These are phyloP conservation scores for Volutella citrinella DNA, from an alignment of 2,329 filamentous ascomycete species.

Conservation along the genomic window DNA sequence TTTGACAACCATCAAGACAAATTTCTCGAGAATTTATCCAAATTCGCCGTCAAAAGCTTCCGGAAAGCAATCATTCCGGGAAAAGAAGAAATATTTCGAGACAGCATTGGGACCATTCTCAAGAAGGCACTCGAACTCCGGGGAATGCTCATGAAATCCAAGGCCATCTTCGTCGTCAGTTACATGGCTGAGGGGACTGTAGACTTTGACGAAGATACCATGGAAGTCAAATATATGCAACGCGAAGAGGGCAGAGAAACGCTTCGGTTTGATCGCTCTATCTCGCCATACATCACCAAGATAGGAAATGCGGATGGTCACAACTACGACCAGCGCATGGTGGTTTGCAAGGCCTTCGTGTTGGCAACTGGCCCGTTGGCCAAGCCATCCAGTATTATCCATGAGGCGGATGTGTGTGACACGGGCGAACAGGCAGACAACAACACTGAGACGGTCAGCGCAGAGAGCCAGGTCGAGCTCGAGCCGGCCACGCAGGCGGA, in stretches of 20 bases:
- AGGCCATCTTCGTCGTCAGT: slow-evolving; percentile 10
- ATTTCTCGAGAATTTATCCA: slow-evolving; percentile 1
- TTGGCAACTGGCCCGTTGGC: too few relatives aligned
- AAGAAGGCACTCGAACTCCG: slow-evolving; percentile 6
- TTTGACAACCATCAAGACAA: not conserved
- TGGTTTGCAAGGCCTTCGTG: slow-evolving; percentile 8
- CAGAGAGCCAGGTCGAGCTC: too few relatives aligned
- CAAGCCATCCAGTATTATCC: too few relatives aligned
- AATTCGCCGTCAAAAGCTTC: too few relatives aligned
- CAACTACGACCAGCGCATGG: slow-evolving; percentile 1
- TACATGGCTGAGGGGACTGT: not conserved
- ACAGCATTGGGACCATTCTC: slow-evolving; percentile 3
- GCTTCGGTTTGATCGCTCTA: slow-evolving; percentile 6
- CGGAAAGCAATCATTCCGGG: too few relatives aligned
- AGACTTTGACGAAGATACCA: slow-evolving; percentile 1
- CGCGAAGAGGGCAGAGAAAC: slow-evolving; percentile 1
- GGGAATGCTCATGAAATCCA: slow-evolving; percentile 8
- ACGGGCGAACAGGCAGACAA: too few relatives aligned
- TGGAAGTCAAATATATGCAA: slow-evolving; percentile 1
- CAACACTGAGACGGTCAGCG: too few relatives aligned
- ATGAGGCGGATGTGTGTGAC: too few relatives aligned
- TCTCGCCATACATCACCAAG: slow-evolving; percentile 13
- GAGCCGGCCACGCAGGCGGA: too few relatives aligned
- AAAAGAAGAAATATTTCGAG: not conserved
- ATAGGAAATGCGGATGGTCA: slow-evolving; percentile 13